Evolutionary conservation across 345 rosid species (phyloP), one percentile per base, ranked within the genome.

Genomic region (Euphorbia peplus): DNA sequence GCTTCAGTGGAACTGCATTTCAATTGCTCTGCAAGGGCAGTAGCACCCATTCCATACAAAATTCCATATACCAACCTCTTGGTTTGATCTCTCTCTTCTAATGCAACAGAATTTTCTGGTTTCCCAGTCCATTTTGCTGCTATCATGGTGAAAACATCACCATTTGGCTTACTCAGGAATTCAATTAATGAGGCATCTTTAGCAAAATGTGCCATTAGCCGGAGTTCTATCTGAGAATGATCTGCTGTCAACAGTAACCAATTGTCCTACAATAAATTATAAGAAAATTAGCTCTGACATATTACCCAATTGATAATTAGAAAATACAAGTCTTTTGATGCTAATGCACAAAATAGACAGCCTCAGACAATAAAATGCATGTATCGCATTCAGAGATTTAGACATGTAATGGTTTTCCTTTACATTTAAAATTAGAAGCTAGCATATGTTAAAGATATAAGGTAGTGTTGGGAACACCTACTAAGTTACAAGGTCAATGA

Each of bases 1-100:
- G 99, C 99, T 83, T 83, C 97, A 68, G 88, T 90, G 26, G 88
- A 67, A 74, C 83, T 85, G 81, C 97, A 93, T 63, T 83, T 85
- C 75, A 93, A 84, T 80, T 93, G 97, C 73, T 90, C 90, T 30
- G 96, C 85, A 72, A 93, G 96, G 71, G 80, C 77, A 35, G 83
- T 89, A 65, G 99, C 89, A 71, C 99, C 99, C 99, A 93, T 93
- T 76, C 99, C 99, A 79, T 93, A 93, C 29, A 93, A 92, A 81
- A 93, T 89, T 53, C 97, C 99, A 66, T 93, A 93, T 58, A 93
- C 84, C 92, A 93, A 77, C 71, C 97, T 85, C 82, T 93, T 93
- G 13, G 90, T 88, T 79, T 88, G 96, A 65, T 93, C 95, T 82
- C 99, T 81, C 76, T 93, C 96, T 55, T 73, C 68, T 51, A 86